A percentile compares a stretch with the other conserved stretches of the same genome.
Conservation (phyloP, 345 rosid genomes). For the Gossypium longicalyx region DNA sequence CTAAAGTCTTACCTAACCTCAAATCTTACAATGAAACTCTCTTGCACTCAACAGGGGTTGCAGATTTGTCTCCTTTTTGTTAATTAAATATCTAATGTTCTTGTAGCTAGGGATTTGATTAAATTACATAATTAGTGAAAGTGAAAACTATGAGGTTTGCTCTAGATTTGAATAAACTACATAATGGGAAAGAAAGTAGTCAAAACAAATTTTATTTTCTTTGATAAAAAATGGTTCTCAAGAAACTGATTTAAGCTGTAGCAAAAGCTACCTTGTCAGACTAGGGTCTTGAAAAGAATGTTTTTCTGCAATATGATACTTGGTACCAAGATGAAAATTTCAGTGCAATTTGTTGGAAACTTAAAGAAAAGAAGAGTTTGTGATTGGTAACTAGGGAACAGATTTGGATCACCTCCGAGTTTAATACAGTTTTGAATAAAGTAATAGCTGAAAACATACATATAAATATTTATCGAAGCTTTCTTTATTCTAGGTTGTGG, state of each 20-base stretch:
- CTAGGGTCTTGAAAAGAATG: neutral
- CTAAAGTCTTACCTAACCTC: neutral
- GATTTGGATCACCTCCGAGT: neutral
- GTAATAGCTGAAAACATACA: neutral
- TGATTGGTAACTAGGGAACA: neutral
- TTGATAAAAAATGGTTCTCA: neutral
- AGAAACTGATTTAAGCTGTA: neutral
- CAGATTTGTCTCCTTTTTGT: neutral
- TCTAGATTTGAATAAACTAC: neutral
- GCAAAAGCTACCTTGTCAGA: neutral
- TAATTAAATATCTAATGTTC: neutral
- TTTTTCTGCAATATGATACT: neutral
- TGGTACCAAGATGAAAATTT: neutral
- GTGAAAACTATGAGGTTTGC: neutral
- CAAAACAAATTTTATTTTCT: neutral
- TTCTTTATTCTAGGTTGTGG: constrained; percentile 53
- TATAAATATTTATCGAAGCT: neutral
- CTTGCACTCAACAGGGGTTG: neutral
- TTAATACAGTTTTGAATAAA: neutral
- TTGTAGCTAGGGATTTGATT: neutral
- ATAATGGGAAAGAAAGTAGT: neutral
- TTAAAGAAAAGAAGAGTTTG: neutral
- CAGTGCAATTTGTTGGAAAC: neutral
- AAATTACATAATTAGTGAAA: neutral
- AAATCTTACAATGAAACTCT: neutral